These are phyloP conservation scores for Lavandula angustifolia DNA, from an alignment of 257 asterid species.

Conservation along the genomic window DNA sequence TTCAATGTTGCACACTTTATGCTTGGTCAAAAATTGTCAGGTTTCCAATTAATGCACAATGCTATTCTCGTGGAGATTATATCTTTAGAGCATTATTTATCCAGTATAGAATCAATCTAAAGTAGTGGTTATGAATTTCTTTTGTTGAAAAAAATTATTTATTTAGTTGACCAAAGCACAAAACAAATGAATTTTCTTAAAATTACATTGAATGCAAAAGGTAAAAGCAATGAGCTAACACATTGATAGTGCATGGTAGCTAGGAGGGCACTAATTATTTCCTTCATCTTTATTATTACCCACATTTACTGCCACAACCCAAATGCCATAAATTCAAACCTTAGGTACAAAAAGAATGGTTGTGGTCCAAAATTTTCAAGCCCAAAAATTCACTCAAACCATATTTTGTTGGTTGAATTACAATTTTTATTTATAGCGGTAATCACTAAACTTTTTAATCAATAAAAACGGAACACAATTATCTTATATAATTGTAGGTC, in stretches of 20 bases:
- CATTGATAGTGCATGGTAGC: neutral
- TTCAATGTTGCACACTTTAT: constrained; percentile 39
- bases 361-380: constrained; percentile 32
- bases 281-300: constrained; percentile 31
- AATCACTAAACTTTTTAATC: no score
- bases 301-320: constrained; percentile 31
- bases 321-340: constrained; percentile 25
- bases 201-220: constrained; percentile 21
- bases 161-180: constrained; percentile 46
- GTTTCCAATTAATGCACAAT: no score
- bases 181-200: neutral
- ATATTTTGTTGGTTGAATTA: constrained; percentile 54
- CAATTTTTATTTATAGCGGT: no score
- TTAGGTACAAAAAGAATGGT: neutral
- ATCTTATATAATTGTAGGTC: no score
- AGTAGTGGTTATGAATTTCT: no score
- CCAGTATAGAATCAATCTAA: no score
- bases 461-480: no score
- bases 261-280: constrained; percentile 27
- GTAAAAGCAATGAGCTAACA: constrained; percentile 31
- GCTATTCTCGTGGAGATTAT: no score
- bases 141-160: no score
- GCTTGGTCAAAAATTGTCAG: constrained; percentile 57
- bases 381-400: constrained; percentile 37
- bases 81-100: no score